phyloP scores from a whole-genome alignment of 2,329 filamentous ascomycete species.

The Rhytidhysteron rufulum region DNA sequence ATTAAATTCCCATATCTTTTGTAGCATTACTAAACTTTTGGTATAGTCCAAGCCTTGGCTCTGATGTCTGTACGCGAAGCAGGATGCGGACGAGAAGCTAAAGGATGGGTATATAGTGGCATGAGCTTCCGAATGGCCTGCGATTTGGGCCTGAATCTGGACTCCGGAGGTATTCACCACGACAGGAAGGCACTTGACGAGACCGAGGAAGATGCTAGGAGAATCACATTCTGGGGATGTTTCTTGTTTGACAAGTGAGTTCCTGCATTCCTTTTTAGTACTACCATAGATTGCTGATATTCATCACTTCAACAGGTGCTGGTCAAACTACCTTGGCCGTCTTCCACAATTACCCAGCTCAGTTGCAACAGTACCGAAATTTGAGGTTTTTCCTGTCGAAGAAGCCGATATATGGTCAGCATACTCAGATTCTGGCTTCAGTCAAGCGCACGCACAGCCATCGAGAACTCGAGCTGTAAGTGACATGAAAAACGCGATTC shows the following conservation, averaged over 20 bases:
- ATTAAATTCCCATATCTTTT: background rate
- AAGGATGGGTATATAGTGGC: slow-evolving; percentile 96
- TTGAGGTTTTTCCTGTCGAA: slow-evolving; percentile 85
- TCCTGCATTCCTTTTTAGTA: background rate
- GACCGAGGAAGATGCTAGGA: slow-evolving; percentile 80
- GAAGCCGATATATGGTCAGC: slow-evolving; percentile 84
- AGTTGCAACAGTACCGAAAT: slow-evolving; percentile 79
- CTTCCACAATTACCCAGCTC: slow-evolving; percentile 79
- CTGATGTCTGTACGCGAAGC: slow-evolving; percentile 96
- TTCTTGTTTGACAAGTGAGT: slow-evolving; percentile 89
- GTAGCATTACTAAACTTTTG: background rate
- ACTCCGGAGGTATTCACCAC: slow-evolving; percentile 63
- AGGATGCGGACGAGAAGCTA: slow-evolving; percentile 87
- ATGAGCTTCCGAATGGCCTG: slow-evolving; percentile 98
- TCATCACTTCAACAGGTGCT: slow-evolving; percentile 55
- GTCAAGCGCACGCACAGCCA: slow-evolving; percentile 69
- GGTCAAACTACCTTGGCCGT: slow-evolving; percentile 94
- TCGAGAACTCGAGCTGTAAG: slow-evolving; percentile 70
- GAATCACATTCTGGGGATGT: slow-evolving; percentile 96
- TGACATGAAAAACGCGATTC: background rate
- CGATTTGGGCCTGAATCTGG: slow-evolving; percentile 87
- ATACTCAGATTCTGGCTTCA: slow-evolving; percentile 79
- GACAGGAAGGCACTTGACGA: slow-evolving; percentile 61
- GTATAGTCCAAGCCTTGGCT: slow-evolving; percentile 75
- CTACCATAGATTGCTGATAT: background rate